Evolutionary conservation across 2,329 filamentous ascomycete species (phyloP), one percentile per base, ranked within the genome.

Genomic region (Diaporthe aspalathi): DNA sequence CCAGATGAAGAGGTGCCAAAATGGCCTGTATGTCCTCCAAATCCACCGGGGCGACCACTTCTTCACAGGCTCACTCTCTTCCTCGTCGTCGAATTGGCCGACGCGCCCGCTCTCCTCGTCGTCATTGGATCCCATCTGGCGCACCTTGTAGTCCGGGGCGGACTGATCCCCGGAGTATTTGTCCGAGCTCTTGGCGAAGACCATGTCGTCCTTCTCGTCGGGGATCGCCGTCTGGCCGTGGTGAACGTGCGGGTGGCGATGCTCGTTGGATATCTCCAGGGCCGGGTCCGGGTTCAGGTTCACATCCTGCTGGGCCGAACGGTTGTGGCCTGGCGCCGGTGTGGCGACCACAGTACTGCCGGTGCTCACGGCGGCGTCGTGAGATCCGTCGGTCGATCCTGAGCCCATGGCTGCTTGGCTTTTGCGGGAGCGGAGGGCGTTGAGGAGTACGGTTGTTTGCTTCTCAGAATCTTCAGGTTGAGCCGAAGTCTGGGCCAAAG

Each of bases 1-100:
- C 79, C 79, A 87, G 67, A 86, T 80, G 56, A 80, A 76, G 43
- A 85, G 74, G 77, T 88, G 86, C 49, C 85, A 76, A 43, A 82
- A 79, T 40, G 85, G 77, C 67, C 84, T 80, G 75, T 82, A 85
- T 73, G 77, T 84, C 60, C 78, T 76, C 75, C 88, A 89, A 67
- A 82, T 82, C 49, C 73, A 72, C 74, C 74, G 79, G 71, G 62
- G 75, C 74, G 75, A 78, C 77, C 69, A 79, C 72, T 74, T 78
- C 76, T 52, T 78, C 75, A 52, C 75, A 27, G 49, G 49, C 53
- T 9, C 67, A 47, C 38, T 56, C 72, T 73, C 73, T 9, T 77
- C 32, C 40, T 77, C 68, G 75, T 78, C 70, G 77, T 80, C 70
- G 43, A 82, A 78, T 73, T 79, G 81, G 70, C 80, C 80, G 75